phyloP scores from a whole-genome alignment of 2,329 filamentous ascomycete species.

The Dryadomyces quercus-mongolicae region DNA sequence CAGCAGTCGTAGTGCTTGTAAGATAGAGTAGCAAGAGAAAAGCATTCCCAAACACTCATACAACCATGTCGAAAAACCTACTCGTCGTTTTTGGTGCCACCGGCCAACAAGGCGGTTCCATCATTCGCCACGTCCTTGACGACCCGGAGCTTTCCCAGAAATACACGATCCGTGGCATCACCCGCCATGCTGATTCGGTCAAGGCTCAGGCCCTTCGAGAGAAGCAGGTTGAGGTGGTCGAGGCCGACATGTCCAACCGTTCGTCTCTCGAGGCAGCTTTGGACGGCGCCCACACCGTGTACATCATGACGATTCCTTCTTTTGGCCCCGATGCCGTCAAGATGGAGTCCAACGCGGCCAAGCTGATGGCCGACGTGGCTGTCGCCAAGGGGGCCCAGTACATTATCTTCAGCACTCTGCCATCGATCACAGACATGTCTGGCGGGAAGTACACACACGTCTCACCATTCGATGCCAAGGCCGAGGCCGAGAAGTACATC shows the following conservation, averaged over 20 bases:
- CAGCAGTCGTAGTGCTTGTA: too few relatives aligned
- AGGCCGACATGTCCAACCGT: conserved; percentile 8
- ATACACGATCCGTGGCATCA: conserved; percentile 30
- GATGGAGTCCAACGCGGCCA: conserved; percentile 29
- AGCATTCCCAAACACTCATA: background rate
- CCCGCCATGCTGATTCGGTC: conserved; percentile 23
- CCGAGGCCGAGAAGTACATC: conserved; percentile 44
- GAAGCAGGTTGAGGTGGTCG: conserved; percentile 26
- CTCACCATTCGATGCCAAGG: conserved; percentile 38
- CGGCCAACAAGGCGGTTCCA: conserved; percentile 14
- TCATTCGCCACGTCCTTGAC: conserved; percentile 12
- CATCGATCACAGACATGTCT: conserved; percentile 44
- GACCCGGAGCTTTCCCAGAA: conserved; percentile 11
- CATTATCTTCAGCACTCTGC: conserved; percentile 43
- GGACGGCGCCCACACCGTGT: conserved; percentile 26
- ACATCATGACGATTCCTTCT: conserved; percentile 17
- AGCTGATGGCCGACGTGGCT: conserved; percentile 30
- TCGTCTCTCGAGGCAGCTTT: conserved; percentile 26
- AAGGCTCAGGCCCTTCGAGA: background rate
- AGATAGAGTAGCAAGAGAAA: background rate
- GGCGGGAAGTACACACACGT: conserved; percentile 42
- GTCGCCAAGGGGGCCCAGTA: conserved; percentile 30
- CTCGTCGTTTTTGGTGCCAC: conserved; percentile 16
- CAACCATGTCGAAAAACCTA: conserved; percentile 6
- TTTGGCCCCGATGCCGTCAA: conserved; percentile 16